phyloP scores from a whole-genome alignment of 129 eudicot genomes.

The Lactuca saligna region DNA sequence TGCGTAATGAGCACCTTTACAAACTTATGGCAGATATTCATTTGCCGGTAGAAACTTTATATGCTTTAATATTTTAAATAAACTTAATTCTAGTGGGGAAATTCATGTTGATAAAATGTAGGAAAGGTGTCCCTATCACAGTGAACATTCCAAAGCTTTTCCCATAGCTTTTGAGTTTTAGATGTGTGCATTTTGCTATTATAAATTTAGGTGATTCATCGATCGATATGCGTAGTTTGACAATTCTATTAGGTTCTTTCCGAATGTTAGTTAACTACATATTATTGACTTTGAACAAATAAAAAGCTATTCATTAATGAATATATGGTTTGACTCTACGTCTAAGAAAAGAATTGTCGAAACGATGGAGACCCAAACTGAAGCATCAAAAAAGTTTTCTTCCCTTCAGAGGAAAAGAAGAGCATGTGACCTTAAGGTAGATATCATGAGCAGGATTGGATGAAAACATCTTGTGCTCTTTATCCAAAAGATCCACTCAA shows the following conservation, averaged over 20 bases:
- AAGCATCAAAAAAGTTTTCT: neutral
- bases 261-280: no score
- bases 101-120: slow-evolving; percentile 18
- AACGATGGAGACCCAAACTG: neutral
- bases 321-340: neutral
- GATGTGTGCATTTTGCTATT: neutral
- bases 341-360: neutral
- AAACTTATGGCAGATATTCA: slow-evolving; percentile 38
- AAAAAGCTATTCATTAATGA: neutral
- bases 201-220: neutral
- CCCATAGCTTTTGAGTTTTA: neutral
- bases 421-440: neutral
- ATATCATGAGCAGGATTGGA: neutral
- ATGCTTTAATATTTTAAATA: slow-evolving; percentile 8
- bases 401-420: neutral
- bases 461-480: neutral
- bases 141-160: neutral
- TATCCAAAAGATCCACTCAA: neutral
- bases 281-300: no score
- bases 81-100: slow-evolving; percentile 28
- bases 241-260: neutral
- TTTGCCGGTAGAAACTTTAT: slow-evolving; percentile 36
- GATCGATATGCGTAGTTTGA: neutral
- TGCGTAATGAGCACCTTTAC: slow-evolving; percentile 28
- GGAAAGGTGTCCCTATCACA: slow-evolving; percentile 19